Evolutionary conservation across 23 red algal genomes (phyloP).

Genomic region (Cyanidium caldarium): DNA sequence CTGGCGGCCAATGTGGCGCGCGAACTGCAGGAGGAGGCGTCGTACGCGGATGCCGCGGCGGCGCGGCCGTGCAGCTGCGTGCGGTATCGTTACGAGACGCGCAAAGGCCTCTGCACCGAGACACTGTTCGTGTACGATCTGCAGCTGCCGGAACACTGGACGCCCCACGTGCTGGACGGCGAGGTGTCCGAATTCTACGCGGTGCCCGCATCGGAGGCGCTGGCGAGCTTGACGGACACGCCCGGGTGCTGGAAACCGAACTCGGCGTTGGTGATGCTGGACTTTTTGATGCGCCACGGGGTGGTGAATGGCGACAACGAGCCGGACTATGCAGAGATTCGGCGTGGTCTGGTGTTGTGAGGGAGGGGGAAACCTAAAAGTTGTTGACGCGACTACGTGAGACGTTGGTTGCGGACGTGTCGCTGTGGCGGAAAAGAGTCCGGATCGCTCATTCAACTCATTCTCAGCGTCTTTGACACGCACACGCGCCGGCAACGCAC

Average conservation of each 20-base stretch:
- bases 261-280: constrained; percentile 13
- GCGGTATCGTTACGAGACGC: constrained; percentile 9
- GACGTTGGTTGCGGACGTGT: no score
- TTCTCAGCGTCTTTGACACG: no score
- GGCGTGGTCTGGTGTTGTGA: no score
- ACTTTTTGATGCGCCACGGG: constrained; percentile 11
- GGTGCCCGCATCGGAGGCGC: background rate
- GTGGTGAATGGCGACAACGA: background rate
- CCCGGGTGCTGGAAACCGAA: constrained; percentile 9
- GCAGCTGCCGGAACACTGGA: background rate
- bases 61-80: background rate
- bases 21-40: constrained; percentile 10
- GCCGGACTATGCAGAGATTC: constrained; percentile 15
- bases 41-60: background rate
- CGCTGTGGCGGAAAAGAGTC: no score
- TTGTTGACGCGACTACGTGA: no score
- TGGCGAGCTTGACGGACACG: background rate
- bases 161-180: background rate
- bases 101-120: constrained; percentile 7
- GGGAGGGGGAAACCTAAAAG: no score
- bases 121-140: constrained; percentile 3
- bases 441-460: no score
- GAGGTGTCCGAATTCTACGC: constrained; percentile 8
- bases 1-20: background rate
- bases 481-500: no score